Base-by-base conservation (phyloP, 2,329 filamentous ascomycete species). In the Calonectria leucothoes region DNA sequence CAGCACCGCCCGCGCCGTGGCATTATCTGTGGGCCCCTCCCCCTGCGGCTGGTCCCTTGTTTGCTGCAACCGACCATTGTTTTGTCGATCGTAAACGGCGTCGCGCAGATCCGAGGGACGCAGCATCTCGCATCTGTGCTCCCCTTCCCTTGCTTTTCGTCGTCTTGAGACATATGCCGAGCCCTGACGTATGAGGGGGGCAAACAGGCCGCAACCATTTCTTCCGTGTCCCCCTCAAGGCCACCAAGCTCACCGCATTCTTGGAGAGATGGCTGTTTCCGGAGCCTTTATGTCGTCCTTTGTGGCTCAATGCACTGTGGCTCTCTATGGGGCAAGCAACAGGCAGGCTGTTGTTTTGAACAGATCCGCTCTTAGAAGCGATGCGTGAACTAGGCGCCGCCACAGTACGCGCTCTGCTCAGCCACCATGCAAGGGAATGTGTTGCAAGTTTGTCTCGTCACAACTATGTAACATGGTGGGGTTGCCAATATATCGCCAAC, bases 31-130 rank as follows among this genome's bases (percentile, higher is more conserved):
- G 23, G 23, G 33, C 35, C 55, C 52, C 42, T 45, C 42, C 42
- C 42, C 42, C 55, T 17, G n/a, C 33, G 33, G 55, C 33, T 39
- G 35, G 55, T 39, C 55, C 55, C 55, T 61, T 39, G n/a, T 5
- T 29, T 39, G 33, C 55, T 61, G 35, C 12, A 61, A 61, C 33
- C 12, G 31, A 42, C 55, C 20, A 29, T 61, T 42, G 33, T 69
- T 61, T 57, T 35, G 70, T 68, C 66, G 12, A 55, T 52, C 69
- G 29, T 17, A 65, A 67, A 63, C 66, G 70, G 69, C 66, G 74
- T 72, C 23, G 72, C 66, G 74, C 70, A 77, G 70, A 76, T 77
- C 74, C 74, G 75, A 37, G 69, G 66, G 61, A 42, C 63, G 57
- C 74, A 66, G 68, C 66, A 77, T 76, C 75, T 76, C 51, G 70